These are phyloP conservation scores for Podospora pseudocomata DNA, from an alignment of 495 filamentous ascomycete genomes.

Conservation along the genomic window DNA sequence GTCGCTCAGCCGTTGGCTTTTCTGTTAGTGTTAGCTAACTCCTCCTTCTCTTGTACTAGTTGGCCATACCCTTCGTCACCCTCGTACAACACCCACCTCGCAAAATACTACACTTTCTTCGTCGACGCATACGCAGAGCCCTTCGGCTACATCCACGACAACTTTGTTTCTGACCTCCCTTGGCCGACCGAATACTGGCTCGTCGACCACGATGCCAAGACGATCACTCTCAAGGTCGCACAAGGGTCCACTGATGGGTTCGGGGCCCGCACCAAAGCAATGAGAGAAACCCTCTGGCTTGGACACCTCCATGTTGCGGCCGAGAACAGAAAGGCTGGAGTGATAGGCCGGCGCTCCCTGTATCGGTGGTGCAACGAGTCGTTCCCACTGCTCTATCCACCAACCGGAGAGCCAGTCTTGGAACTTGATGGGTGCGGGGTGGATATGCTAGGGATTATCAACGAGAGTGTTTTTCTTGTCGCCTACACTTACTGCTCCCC, in stretches of 20 bases:
- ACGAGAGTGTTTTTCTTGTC: conserved; percentile 2
- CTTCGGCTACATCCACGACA: background rate
- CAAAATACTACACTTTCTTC: conserved; percentile 1
- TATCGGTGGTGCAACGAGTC: background rate
- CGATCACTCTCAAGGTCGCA: background rate
- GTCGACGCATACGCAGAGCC: background rate
- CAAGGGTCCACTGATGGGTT: background rate
- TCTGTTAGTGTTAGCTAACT: background rate
- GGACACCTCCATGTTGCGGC: background rate
- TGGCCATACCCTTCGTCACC: conserved; percentile 3
- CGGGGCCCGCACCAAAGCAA: background rate
- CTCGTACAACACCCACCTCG: background rate
- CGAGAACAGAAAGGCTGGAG: background rate
- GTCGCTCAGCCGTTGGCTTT: background rate
- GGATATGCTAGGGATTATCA: conserved; percentile 4
- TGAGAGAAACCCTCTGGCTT: background rate
- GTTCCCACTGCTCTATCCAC: conserved; percentile 3
- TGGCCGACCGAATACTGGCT: background rate
- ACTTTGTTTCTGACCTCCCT: background rate
- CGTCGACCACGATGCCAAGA: background rate
- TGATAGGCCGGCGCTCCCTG: background rate
- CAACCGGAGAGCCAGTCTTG: background rate
- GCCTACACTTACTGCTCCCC: background rate
- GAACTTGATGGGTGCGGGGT: conserved; percentile 6
- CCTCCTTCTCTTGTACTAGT: background rate